phyloP scores from a whole-genome alignment of 192 early-diverging fungal species.

The Thamnidium elegans region DNA sequence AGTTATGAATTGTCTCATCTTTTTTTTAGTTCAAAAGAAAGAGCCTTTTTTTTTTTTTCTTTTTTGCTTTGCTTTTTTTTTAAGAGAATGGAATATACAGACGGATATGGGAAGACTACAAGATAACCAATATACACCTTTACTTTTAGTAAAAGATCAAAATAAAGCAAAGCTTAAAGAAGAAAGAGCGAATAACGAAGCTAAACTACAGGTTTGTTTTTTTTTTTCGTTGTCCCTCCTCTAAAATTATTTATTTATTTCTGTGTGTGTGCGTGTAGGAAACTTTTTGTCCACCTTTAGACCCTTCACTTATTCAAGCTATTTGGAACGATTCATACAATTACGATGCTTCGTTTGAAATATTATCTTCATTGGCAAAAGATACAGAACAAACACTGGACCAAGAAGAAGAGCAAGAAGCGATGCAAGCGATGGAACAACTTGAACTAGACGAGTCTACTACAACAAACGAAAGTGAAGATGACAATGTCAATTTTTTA shows the following conservation, averaged over 20 bases:
- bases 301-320: conserved; percentile 23
- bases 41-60: no score
- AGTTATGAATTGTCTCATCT: no score
- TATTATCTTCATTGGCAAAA: conserved; percentile 17
- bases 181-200: conserved; percentile 8
- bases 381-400: conserved; percentile 15
- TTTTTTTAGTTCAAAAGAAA: no score
- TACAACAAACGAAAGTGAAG: background rate
- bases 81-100: no score
- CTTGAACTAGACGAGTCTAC: background rate
- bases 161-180: background rate
- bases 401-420: conserved; percentile 10
- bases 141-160: background rate
- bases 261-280: background rate
- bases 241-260: no score
- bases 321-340: conserved; percentile 30
- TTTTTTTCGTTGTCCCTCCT: background rate
- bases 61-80: no score
- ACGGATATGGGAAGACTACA: conserved; percentile 22
- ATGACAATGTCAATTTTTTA: conserved; percentile 22
- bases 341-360: conserved; percentile 14
- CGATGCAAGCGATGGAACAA: no score
- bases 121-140: conserved; percentile 22
- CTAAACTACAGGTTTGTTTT: background rate
- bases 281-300: conserved; percentile 30